Base-by-base conservation (phyloP, 345 rosid species). In the Acer yangbiense region DNA sequence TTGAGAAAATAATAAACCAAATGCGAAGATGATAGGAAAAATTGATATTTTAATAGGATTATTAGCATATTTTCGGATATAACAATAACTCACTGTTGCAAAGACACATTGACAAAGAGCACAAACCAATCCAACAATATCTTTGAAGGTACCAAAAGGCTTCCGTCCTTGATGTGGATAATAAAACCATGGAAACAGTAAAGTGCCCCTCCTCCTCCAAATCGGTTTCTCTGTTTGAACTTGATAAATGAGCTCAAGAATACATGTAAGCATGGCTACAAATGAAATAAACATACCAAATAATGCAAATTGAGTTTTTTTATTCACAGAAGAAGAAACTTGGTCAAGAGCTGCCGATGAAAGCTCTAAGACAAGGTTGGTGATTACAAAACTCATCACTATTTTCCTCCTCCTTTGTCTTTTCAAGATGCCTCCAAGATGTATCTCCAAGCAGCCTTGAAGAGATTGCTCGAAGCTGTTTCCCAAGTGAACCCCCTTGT, bases 291-390 rank as follows among this genome's bases (percentile, higher is more conserved):
- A 29, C 32, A 29, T 29, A 29, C 32, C 32, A 29, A 29, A 29
- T 29, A 29, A 2, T 29, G 32, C 32, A 29, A 29, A 29, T 2
- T 12, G 54, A 27, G 79, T 65, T 48, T 29, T 65, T 48, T 29
- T 25, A 29, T 29, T 29, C 32, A 29, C 32, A 0, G 64, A 70
- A 29, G 32, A 29, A 1, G 76, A 75, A 17, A 76, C 25, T 50
- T 71, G 72, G 21, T 65, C 68, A 20, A 57, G 52, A 58, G 65
- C 55, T 23, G 27, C 72, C 2, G 73, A 75, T 17, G 72, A 41
- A 8, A 75, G 52, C 72, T 76, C 69, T 2, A 80, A 43, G 14
- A 65, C 0, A 27, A 75, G 8, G 72, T 75, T 71, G 18, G 14
- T 1, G 50, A 80, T 41, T 4, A 71, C 62, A 23, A 80, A 55